Base-by-base conservation (phyloP, 495 filamentous ascomycete species). In the Parachaetomium inaequale region DNA sequence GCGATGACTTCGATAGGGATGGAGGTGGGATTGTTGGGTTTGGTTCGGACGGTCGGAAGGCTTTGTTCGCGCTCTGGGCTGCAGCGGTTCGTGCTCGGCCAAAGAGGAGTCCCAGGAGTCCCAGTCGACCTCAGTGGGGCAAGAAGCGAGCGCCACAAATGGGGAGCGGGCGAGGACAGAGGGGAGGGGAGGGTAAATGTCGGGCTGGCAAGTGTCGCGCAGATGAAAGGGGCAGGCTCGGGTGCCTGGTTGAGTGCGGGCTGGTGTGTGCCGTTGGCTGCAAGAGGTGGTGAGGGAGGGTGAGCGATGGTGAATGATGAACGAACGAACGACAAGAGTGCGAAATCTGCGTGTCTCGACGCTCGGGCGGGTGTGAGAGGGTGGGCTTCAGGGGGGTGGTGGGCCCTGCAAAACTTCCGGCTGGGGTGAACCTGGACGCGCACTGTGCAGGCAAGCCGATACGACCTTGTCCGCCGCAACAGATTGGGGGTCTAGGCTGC, bases 371-470 rank as follows among this genome's bases (percentile, higher is more conserved):
- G 51, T 40, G 62, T 57, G 58, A 59, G 51, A 60, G 65, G 61
- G 45, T 45, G 38, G 42, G 61, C 23, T 36, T 63, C 43, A 55
- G 45, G 40, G 59, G 36, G 29, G 29, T 49, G 43, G 62, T 66
- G 60, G 68, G 62, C 66, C 56, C 66, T 38, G 53, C 62, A 71
- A 70, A 70, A 59, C 59, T 67, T 64, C 64, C 62, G 64, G 62
- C 60, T 65, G 64, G 62, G 61, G 58, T 17, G 32, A 42, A 46
- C 42, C 42, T 46, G 42, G 19, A 19, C 21, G 25, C 36, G 46
- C 58, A 60, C 58, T 58, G 55, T 58, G 46, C 46, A 40, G 45
- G 17, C 31, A 46, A 4, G 26, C 49, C 19, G 49, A 32, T 29
- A 31, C 26, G 25, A 49, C 21, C 23, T 49, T 21, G 28, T 32